phyloP scores from a whole-genome alignment of 495 filamentous ascomycete genomes.

The Aspergillus conjunctus region DNA sequence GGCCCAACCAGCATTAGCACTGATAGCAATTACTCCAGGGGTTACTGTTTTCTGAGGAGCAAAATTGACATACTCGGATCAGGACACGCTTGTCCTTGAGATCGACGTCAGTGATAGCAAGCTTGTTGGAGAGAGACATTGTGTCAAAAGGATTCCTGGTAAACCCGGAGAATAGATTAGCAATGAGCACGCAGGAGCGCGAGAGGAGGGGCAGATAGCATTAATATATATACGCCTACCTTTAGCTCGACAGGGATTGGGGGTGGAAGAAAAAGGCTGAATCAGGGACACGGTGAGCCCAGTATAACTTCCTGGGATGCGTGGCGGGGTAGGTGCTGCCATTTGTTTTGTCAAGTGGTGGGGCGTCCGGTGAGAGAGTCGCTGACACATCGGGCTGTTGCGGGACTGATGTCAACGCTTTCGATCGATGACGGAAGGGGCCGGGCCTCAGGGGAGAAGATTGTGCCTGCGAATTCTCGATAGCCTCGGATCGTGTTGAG shows the following conservation, averaged over 20 bases:
- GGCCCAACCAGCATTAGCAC: conserved; percentile 18
- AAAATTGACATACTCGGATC: conserved; percentile 73
- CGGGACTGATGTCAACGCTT: conserved; percentile 52
- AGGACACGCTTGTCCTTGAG: conserved; percentile 97
- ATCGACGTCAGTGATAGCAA: conserved; percentile 93
- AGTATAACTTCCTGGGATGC: conserved; percentile 15
- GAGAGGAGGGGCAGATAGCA: conserved; percentile 15
- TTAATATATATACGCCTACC: conserved; percentile 6
- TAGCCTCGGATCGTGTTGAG: conserved; percentile 41
- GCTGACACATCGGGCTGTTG: conserved; percentile 46
- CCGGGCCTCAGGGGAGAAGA: conserved; percentile 30
- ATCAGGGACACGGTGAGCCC: conserved; percentile 28
- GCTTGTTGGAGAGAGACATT: conserved; percentile 99
- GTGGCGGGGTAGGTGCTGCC: conserved; percentile 30
- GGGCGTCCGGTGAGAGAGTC: conserved; percentile 40
- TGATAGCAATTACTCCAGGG: neutral
- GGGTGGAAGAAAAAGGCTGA: conserved; percentile 20
- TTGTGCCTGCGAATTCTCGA: conserved; percentile 26
- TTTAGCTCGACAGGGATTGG: conserved; percentile 6
- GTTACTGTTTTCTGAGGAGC: neutral
- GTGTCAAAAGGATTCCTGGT: conserved; percentile 32
- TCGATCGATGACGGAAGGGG: conserved; percentile 38
- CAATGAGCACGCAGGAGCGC: conserved; percentile 5
- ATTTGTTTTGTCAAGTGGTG: conserved; percentile 30
- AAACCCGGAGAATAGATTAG: conserved; percentile 8